These are phyloP conservation scores for Dichotomocladium elegans DNA, from an alignment of 371 early-diverging fungal species.

Conservation along the genomic window DNA sequence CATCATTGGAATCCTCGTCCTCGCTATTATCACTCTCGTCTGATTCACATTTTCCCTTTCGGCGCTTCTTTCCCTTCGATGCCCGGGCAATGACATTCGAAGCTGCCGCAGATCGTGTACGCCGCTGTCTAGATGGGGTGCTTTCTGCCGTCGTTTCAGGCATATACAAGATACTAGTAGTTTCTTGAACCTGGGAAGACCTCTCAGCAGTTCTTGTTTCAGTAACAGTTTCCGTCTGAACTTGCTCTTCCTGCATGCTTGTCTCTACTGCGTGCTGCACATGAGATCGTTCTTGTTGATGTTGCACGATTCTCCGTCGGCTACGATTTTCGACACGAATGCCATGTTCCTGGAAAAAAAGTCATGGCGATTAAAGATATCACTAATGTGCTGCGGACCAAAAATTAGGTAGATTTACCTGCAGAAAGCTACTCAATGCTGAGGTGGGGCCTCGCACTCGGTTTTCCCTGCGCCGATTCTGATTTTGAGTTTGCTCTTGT, in stretches of 20 bases:
- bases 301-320: conserved; percentile 12
- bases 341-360: conserved; percentile 54
- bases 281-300: conserved; percentile 1
- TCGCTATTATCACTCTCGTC: conserved; percentile 39
- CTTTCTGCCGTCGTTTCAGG: too few relatives aligned
- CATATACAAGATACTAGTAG: conserved; percentile 14
- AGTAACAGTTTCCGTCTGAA: background rate
- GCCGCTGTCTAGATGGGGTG: too few relatives aligned
- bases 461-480: conserved; percentile 15
- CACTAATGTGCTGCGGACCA: background rate
- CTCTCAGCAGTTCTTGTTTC: background rate
- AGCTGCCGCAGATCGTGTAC: conserved; percentile 4
- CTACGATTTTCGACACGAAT: conserved; percentile 56
- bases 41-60: conserved; percentile 20
- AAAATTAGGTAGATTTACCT: conserved; percentile 19
- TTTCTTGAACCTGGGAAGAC: conserved; percentile 3
- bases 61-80: conserved; percentile 22
- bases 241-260: too few relatives aligned
- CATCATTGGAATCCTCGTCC: conserved; percentile 21
- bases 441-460: conserved; percentile 66
- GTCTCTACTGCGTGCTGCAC: too few relatives aligned
- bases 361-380: background rate
- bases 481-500: background rate
- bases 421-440: conserved; percentile 66
- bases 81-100: conserved; percentile 11